Percentiles rank a stretch among this genome's conserved stretches.
Evolutionary conservation across 2,329 filamentous ascomycete species (phyloP).

Genomic region (Cyclaneusma minus): DNA sequence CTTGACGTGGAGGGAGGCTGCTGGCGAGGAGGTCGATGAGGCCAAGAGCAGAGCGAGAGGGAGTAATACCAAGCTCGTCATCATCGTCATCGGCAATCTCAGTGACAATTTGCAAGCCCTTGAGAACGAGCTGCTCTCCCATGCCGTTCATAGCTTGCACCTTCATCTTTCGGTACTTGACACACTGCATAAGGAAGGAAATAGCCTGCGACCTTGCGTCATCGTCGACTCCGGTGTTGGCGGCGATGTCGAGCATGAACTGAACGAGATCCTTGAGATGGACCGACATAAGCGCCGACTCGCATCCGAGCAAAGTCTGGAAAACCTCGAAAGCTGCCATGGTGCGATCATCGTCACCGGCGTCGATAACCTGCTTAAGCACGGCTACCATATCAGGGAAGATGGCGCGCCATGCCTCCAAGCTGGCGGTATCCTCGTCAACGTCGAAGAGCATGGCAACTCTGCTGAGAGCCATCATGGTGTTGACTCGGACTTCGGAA

Average conservation of each 20-base stretch:
- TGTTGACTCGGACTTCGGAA: constrained; percentile 86
- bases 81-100: constrained; percentile 68
- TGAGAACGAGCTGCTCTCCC: constrained; percentile 73
- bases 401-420: constrained; percentile 63
- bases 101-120: constrained; percentile 76
- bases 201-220: constrained; percentile 82
- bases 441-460: constrained; percentile 77
- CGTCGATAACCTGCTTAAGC: constrained; percentile 68
- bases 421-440: constrained; percentile 63
- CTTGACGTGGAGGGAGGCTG: constrained; percentile 81
- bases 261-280: constrained; percentile 83
- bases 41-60: constrained; percentile 69
- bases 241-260: constrained; percentile 83
- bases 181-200: constrained; percentile 83
- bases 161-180: constrained; percentile 88
- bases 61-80: constrained; percentile 74
- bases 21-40: constrained; percentile 80
- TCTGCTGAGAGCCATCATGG: constrained; percentile 77
- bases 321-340: constrained; percentile 93
- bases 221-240: constrained; percentile 62
- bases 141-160: constrained; percentile 76
- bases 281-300: constrained; percentile 64
- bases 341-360: constrained; percentile 70
- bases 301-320: constrained; percentile 84
- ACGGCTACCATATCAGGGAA: constrained; percentile 82